Conservation (phyloP, 208 protist species). For the Trypanosoma boissoni region DNA sequence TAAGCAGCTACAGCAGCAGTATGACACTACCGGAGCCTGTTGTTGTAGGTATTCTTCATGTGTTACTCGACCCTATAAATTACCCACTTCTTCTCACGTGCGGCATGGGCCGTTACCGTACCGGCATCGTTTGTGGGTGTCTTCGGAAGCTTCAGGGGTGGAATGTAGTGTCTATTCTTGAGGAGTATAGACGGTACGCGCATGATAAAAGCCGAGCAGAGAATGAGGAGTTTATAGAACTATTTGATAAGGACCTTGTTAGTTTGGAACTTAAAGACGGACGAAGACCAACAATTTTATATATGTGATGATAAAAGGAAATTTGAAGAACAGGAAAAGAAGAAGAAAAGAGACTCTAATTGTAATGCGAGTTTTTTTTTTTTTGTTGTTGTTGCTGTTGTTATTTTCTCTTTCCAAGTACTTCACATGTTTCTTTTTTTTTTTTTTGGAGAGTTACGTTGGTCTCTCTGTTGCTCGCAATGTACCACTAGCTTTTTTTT, state of each 20-base stretch:
- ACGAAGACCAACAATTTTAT: constrained; percentile 68
- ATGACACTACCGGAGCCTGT: constrained; percentile 86
- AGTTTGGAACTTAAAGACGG: constrained; percentile 62
- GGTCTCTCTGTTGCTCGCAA: no score
- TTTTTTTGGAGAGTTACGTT: constrained; percentile 1
- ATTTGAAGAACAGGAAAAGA: not conserved
- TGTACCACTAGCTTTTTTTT: no score
- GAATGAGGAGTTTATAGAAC: constrained; percentile 99
- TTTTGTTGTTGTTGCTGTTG: no score
- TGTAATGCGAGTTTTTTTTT: no score
- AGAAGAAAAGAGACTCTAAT: no score
- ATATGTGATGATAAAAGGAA: constrained; percentile 21
- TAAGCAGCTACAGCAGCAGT: constrained; percentile 26
- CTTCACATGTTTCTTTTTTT: not conserved
- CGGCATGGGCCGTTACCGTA: constrained; percentile 95
- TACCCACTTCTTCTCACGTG: constrained; percentile 97
- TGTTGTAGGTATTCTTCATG: constrained; percentile 91
- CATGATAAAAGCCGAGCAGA: constrained; percentile 91
- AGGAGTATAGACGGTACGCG: constrained; percentile 97
- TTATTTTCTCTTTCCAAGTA: no score
- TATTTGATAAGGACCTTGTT: constrained; percentile 98
- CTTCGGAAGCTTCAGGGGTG: constrained; percentile 97
- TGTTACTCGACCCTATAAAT: constrained; percentile 92
- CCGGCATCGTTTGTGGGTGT: constrained; percentile 97
- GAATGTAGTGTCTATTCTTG: constrained; percentile 97